Percentiles rank a stretch among this genome's conserved stretches.
phyloP scores from a whole-genome alignment of 768 basidiomycete species.

The Tulasnella sp. region DNA sequence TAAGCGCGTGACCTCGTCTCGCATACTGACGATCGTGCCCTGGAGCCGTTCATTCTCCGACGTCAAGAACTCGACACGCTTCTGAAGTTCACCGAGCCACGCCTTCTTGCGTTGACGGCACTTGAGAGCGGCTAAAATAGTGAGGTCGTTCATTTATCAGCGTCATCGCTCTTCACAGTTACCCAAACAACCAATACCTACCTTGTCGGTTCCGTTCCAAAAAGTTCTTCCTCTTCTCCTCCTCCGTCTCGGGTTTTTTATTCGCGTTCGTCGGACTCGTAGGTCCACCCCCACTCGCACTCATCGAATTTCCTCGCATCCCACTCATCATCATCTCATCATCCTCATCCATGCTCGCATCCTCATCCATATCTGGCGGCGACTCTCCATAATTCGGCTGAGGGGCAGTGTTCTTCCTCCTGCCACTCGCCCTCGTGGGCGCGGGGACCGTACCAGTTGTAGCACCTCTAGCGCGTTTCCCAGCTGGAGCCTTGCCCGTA shows the following conservation, averaged over 20 bases:
- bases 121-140: constrained; percentile 78
- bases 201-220: constrained; percentile 96
- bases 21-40: constrained; percentile 70
- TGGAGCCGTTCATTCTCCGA: constrained; percentile 93
- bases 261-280: constrained; percentile 23
- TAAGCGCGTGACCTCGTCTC: constrained; percentile 86
- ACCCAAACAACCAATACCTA: constrained; percentile 30
- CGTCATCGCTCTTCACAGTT: not conserved
- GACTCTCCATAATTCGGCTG: constrained; percentile 22
- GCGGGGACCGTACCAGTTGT: not conserved
- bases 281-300: constrained; percentile 20
- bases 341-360: constrained; percentile 31
- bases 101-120: constrained; percentile 99
- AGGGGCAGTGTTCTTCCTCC: constrained; percentile 21
- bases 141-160: not conserved
- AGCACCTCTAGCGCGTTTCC: constrained; percentile 4
- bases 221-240: constrained; percentile 95
- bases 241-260: constrained; percentile 92
- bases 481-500: not conserved
- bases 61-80: constrained; percentile 84
- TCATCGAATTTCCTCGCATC: constrained; percentile 14
- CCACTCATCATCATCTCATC: constrained; percentile 25
- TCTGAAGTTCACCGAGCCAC: constrained; percentile 87
- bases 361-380: constrained; percentile 8
- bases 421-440: constrained; percentile 10